phyloP scores from a whole-genome alignment of 2,329 filamentous ascomycete species.

The Coniochaeta pulveracea region DNA sequence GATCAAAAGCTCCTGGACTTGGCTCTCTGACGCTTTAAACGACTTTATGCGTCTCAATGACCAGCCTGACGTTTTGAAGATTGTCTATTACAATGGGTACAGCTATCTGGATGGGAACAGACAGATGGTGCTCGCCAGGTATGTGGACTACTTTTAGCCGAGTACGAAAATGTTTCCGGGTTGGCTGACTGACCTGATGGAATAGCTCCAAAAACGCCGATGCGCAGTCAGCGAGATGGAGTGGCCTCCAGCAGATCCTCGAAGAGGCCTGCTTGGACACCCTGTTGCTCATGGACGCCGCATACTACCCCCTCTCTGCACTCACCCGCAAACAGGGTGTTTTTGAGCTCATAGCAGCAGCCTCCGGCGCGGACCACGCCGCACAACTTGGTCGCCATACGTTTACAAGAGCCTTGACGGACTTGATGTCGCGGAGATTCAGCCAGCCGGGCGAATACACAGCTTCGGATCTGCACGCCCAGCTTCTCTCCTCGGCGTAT shows the following conservation, averaged over 20 bases:
- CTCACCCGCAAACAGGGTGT: slow-evolving; percentile 41
- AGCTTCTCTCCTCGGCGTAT: slow-evolving; percentile 38
- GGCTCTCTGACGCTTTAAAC: slow-evolving; percentile 38
- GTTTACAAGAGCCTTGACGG: slow-evolving; percentile 39
- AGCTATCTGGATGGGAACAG: slow-evolving; percentile 42
- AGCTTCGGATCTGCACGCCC: slow-evolving; percentile 41
- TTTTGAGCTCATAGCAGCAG: slow-evolving; percentile 44
- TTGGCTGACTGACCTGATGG: slow-evolving; percentile 10
- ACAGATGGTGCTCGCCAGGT: slow-evolving; percentile 49
- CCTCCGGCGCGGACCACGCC: slow-evolving; percentile 39
- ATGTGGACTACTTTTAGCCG: slow-evolving; percentile 10
- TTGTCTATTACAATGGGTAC: slow-evolving; percentile 46
- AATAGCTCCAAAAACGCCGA: slow-evolving; percentile 34
- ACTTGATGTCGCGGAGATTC: slow-evolving; percentile 36
- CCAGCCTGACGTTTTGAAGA: slow-evolving; percentile 43
- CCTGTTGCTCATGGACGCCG: slow-evolving; percentile 46
- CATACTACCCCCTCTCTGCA: slow-evolving; percentile 43
- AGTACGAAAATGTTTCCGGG: slow-evolving; percentile 2
- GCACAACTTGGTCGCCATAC: slow-evolving; percentile 33
- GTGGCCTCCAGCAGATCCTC: slow-evolving; percentile 41
- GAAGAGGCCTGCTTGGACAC: slow-evolving; percentile 45
- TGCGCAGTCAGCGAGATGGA: slow-evolving; percentile 38
- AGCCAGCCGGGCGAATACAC: slow-evolving; percentile 32
- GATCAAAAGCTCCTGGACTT: slow-evolving; percentile 38
- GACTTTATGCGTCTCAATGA: slow-evolving; percentile 42